These are phyloP conservation scores for Aspergillus sclerotialis DNA, from an alignment of 2,329 filamentous ascomycete genomes.

Conservation along the genomic window DNA sequence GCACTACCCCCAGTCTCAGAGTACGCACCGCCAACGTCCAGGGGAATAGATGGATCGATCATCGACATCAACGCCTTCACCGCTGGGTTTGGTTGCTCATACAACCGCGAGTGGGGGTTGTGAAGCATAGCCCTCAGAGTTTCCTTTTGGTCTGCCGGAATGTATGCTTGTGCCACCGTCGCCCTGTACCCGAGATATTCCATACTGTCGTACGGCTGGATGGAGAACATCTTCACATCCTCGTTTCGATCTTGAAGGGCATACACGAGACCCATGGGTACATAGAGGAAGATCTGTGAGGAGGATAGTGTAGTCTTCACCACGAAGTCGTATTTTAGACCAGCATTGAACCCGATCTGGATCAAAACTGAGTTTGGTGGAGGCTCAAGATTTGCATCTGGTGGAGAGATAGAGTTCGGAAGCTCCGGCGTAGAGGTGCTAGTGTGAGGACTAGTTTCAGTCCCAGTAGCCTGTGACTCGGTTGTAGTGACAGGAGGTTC, in stretches of 20 bases:
- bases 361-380: constrained; percentile 64
- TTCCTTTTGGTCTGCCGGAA: constrained; percentile 64
- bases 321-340: constrained; percentile 79
- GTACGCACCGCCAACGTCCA: constrained; percentile 47
- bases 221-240: constrained; percentile 60
- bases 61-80: constrained; percentile 66
- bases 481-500: constrained; percentile 21
- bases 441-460: constrained; percentile 28
- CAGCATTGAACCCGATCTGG: constrained; percentile 76
- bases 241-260: constrained; percentile 45
- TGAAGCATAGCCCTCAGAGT: constrained; percentile 62
- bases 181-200: constrained; percentile 66
- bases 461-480: constrained; percentile 15
- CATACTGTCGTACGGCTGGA: constrained; percentile 71
- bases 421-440: constrained; percentile 54
- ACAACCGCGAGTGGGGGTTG: constrained; percentile 65
- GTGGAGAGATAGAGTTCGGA: constrained; percentile 69
- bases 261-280: constrained; percentile 64
- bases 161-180: constrained; percentile 68
- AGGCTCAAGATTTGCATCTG: constrained; percentile 47
- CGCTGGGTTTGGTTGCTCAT: constrained; percentile 61
- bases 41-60: constrained; percentile 77
- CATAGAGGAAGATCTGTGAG: constrained; percentile 73
- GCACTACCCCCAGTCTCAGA: constrained; percentile 34
- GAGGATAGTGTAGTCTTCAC: constrained; percentile 64